These are phyloP conservation scores for Solanum hybrid DNA, from an alignment of 305 asterid genomes.

Conservation along the genomic window DNA sequence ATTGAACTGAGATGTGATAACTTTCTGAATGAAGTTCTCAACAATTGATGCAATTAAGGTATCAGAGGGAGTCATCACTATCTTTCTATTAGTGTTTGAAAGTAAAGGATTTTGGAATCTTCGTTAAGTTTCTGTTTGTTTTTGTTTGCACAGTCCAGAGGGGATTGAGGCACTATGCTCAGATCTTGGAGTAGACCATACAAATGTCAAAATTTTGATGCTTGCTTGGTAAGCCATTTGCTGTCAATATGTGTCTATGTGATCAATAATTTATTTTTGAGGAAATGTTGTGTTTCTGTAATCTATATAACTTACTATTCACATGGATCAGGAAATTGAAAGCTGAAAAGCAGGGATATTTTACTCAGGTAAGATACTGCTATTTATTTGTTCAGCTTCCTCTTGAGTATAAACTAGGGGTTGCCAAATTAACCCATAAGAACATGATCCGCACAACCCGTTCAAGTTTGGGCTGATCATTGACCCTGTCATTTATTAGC, in stretches of 20 bases:
- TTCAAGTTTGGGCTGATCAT: neutral
- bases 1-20: neutral
- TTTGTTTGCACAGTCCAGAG: constrained; percentile 50
- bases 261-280: constrained; percentile 11
- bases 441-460: neutral
- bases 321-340: constrained; percentile 57
- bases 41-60: neutral
- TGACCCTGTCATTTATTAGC: neutral
- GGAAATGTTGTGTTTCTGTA: constrained; percentile 6
- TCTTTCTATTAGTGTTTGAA: neutral
- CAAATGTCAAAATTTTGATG: constrained; percentile 70
- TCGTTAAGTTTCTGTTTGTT: neutral
- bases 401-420: neutral
- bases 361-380: constrained; percentile 41
- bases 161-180: constrained; percentile 67
- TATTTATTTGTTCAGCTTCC: neutral
- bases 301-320: constrained; percentile 13
- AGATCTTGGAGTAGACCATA: constrained; percentile 50
- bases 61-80: neutral
- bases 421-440: neutral
- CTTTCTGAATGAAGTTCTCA: neutral
- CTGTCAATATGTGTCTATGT: neutral
- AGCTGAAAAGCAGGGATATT: constrained; percentile 83
- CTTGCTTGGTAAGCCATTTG: constrained; percentile 59
- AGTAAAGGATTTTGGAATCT: neutral